These are phyloP conservation scores for Fusarium paranaense DNA, from an alignment of 2,329 filamentous ascomycete species.

Conservation along the genomic window DNA sequence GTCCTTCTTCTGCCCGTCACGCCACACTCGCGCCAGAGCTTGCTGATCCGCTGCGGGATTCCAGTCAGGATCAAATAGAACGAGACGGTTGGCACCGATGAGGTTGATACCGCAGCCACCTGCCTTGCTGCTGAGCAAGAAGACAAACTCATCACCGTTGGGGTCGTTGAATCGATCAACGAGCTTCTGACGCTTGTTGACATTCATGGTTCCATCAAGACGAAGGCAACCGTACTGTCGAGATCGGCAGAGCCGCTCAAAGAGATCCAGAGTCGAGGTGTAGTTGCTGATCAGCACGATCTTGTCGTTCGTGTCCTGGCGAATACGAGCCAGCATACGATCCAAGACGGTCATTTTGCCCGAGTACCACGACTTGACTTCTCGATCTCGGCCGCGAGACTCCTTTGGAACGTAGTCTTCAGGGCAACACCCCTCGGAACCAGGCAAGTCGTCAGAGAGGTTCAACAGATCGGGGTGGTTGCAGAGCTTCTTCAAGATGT, in stretches of 20 bases:
- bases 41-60: constrained; percentile 98
- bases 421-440: constrained; percentile 84
- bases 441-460: constrained; percentile 84
- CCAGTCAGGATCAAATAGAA: constrained; percentile 98
- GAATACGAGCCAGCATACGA: constrained; percentile 95
- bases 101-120: constrained; percentile 97
- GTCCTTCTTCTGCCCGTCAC: constrained; percentile 98
- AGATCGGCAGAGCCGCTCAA: constrained; percentile 88
- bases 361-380: constrained; percentile 95
- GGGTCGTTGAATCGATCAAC: constrained; percentile 99
- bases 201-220: constrained; percentile 97
- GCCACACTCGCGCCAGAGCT: constrained; percentile 96
- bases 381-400: constrained; percentile 86
- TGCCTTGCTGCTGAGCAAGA: constrained; percentile 95
- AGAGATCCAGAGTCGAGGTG: constrained; percentile 94
- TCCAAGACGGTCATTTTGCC: constrained; percentile 99
- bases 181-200: constrained; percentile 95
- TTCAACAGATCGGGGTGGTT: constrained; percentile 96
- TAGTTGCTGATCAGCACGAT: constrained; percentile 99
- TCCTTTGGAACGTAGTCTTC: constrained; percentile 92
- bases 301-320: constrained; percentile 97
- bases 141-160: constrained; percentile 89
- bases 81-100: constrained; percentile 92
- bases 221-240: constrained; percentile 88
- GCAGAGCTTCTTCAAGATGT: constrained; percentile 96